Evolutionary conservation across 78 protist species (phyloP), one percentile per base, ranked within the genome.

Genomic region (Dictyostelium capitatum): DNA sequence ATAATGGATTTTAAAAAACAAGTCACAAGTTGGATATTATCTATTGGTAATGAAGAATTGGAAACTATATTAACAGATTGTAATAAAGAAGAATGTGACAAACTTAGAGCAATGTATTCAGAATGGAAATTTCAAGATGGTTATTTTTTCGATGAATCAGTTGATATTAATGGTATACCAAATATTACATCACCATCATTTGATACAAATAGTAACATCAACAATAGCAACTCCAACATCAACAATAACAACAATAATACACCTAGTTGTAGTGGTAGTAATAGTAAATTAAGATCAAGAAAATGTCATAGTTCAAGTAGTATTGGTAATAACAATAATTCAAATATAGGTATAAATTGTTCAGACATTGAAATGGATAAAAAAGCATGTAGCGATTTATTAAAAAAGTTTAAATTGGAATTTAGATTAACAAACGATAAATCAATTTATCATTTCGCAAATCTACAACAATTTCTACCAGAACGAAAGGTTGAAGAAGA

Each of bases 31-130:
- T 87, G 93, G 93, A 32, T 87, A 28, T 43, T 77, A n/a, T 74
- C 85, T n/a, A 19, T 87, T 19, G n/a, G 54, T 46, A 83, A 56
- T 30, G 93, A 87, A 8, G 93, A 87, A 43, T 50, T 87, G 59
- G 81, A 80, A 25, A 25, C 28, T 32, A 74, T 87, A 6, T 65
- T 87, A 50, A 87, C 93, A 25, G 93, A 87, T 51, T 87, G 73
- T n/a, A 87, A 87, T 64, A 74, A 87, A 51, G 54, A 62, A 11
- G 93, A 87, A 65, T 87, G 93, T 50, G 93, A 87, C 20, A 87
- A 87, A 51, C 79, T 87, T 8, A 54, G 83, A 4, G 83, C 93
- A 30, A 59, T 87, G 82, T 87, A 87, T 77, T 14, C 64, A 10
- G 82, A 77, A 11, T 87, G 84, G 93, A 50, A 87, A 14, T 80